Base-by-base conservation (phyloP, 208 protist genomes). In the Acanthamoeba healyi region DNA sequence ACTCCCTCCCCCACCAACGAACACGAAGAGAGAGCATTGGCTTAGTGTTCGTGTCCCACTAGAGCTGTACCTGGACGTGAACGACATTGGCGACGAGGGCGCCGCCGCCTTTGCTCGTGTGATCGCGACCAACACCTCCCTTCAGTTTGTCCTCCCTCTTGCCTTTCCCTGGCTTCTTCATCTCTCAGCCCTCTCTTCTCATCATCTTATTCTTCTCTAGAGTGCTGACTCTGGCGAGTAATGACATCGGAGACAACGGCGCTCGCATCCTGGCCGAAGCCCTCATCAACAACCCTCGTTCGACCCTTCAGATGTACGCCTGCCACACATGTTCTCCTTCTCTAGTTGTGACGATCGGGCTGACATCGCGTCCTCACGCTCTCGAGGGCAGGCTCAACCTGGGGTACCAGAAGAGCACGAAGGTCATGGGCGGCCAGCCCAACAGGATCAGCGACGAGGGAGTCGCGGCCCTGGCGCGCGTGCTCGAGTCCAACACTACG, bases 171-270 rank as follows among this genome's bases (percentile, higher is more conserved):
- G n/a, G n/a, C n/a, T n/a, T n/a, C n/a, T n/a, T n/a, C n/a, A n/a
- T n/a, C n/a, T n/a, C n/a, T 22, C 54, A 15, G 0, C 51, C 51
- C 0, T 22, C 54, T 29, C 54, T 24, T 5, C 14, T 19, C 51
- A 6, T n/a, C 1, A 29, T 22, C 65, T 26, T 14, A 4, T 40
- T 9, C 2, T 32, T 4, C 44, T 86, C 24, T 2, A 63, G 46
- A 3, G 84, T 24, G 46, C 38, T 91, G 26, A 91, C 84, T 4
- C 84, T 91, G 34, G 58, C 38, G 34, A 70, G 54, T 54, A 91
- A 91, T 54, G 54, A 72, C 56, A 91, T 91, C 56, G 84, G 84
- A 24, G 84, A 91, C 34, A 54, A 91, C 7, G 84, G 84, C 15
- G 84, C 84, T 5, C 5, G 22, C 2, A 54, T 54, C 26, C 26